phyloP scores from a whole-genome alignment of 208 protist genomes.

The Polymyxa betae region DNA sequence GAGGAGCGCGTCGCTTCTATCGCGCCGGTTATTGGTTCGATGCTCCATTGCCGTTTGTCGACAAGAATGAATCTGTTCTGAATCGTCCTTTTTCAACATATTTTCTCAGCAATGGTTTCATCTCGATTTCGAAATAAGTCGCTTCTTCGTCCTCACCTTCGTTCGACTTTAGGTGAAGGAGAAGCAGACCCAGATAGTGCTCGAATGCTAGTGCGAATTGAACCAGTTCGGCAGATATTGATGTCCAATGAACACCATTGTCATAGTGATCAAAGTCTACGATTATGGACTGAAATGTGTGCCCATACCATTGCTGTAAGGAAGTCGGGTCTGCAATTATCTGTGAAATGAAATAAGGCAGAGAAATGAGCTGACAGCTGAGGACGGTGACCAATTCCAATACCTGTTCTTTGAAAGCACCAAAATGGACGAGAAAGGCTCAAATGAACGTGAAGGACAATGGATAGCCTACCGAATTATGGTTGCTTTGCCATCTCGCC shows the following conservation, averaged over 20 bases:
- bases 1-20: slow-evolving; percentile 29
- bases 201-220: background rate
- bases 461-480: background rate
- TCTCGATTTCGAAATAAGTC: background rate
- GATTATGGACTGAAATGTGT: slow-evolving; percentile 1
- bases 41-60: background rate
- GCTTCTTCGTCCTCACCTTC: background rate
- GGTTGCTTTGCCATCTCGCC: background rate
- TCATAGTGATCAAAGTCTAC: background rate
- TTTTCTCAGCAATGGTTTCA: background rate
- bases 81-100: slow-evolving; percentile 27
- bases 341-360: background rate
- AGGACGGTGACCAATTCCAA: background rate
- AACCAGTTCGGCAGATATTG: background rate
- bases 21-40: slow-evolving; percentile 39
- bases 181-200: background rate
- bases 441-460: background rate
- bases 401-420: slow-evolving; percentile 28
- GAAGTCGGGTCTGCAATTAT: background rate
- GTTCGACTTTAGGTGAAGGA: background rate
- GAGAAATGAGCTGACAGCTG: background rate
- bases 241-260: background rate
- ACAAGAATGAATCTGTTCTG: background rate
- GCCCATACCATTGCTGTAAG: slow-evolving; percentile 2
- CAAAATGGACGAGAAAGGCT: background rate